Conservation (phyloP, 352 stramenopile species). For the Pythium scleroteichum region DNA sequence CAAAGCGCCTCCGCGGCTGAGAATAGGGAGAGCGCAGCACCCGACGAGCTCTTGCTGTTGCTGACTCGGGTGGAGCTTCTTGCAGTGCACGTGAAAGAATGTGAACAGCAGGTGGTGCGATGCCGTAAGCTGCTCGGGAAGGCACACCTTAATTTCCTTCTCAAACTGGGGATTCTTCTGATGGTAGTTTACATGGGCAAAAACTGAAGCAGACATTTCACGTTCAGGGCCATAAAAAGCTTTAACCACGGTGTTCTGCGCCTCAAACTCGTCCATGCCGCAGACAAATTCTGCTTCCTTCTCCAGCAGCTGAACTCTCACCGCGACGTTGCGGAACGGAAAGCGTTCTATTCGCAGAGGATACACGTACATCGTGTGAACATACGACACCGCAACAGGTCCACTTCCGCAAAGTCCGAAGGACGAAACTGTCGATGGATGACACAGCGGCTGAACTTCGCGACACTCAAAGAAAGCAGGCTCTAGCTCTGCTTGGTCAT, state of each 20-base stretch:
- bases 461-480: slow-evolving; percentile 7
- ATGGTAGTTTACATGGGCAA: slow-evolving; percentile 72
- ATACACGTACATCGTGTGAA: slow-evolving; percentile 69
- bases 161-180: slow-evolving; percentile 79
- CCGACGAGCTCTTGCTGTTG: slow-evolving; percentile 67
- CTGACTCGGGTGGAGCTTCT: slow-evolving; percentile 62
- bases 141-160: slow-evolving; percentile 69
- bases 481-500: neutral
- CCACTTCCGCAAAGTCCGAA: slow-evolving; percentile 51
- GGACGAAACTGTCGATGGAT: slow-evolving; percentile 29
- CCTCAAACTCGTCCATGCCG: slow-evolving; percentile 37
- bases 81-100: slow-evolving; percentile 85
- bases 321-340: slow-evolving; percentile 62
- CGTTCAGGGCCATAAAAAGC: slow-evolving; percentile 43
- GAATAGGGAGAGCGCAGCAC: slow-evolving; percentile 49
- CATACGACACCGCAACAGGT: slow-evolving; percentile 54
- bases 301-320: slow-evolving; percentile 65
- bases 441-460: slow-evolving; percentile 72
- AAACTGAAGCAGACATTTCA: slow-evolving; percentile 30
- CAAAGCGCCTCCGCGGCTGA: slow-evolving; percentile 50
- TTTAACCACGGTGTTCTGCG: slow-evolving; percentile 33
- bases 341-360: slow-evolving; percentile 66
- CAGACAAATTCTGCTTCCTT: slow-evolving; percentile 47
- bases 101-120: slow-evolving; percentile 66
- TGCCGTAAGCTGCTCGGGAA: slow-evolving; percentile 51